A percentile compares a stretch with the other conserved stretches of the same genome.
Conservation (phyloP, 495 filamentous ascomycete species). For the Podospora anserina region DNA sequence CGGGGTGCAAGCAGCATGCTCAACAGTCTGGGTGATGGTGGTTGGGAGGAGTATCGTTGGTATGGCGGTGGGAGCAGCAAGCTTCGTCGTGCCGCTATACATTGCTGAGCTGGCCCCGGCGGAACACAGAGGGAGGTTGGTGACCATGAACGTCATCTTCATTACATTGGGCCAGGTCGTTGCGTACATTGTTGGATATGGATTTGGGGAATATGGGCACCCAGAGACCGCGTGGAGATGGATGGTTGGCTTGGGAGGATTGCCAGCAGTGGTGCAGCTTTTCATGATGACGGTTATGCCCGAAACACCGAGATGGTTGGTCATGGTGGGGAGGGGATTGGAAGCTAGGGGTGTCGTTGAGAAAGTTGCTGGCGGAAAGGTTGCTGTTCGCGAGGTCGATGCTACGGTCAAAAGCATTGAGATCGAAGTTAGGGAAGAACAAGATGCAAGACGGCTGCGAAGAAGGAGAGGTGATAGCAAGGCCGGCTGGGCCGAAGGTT, state of each 20-base stretch:
- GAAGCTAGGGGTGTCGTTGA: constrained; percentile 61
- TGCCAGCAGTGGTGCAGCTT: constrained; percentile 71
- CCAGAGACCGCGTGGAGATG: constrained; percentile 69
- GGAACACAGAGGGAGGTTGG: constrained; percentile 67
- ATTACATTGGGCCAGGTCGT: constrained; percentile 84
- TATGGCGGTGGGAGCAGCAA: constrained; percentile 76
- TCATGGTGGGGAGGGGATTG: constrained; percentile 58
- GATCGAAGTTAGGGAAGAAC: constrained; percentile 65
- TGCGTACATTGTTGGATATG: constrained; percentile 75
- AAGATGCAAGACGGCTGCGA: constrained; percentile 36
- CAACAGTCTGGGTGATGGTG: constrained; percentile 67
- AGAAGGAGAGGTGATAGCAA: constrained; percentile 21
- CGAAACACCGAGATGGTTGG: constrained; percentile 84
- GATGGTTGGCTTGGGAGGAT: constrained; percentile 82
- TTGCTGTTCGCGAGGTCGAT: constrained; percentile 48
- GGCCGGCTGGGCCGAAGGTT: constrained; percentile 13
- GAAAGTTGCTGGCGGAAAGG: constrained; percentile 59
- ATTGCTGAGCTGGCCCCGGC: constrained; percentile 83
- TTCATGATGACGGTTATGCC: constrained; percentile 65
- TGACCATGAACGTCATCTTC: constrained; percentile 74
- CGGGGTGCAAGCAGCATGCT: constrained; percentile 62
- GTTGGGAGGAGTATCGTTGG: constrained; percentile 77
- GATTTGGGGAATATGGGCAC: constrained; percentile 53
- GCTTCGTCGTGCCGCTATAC: constrained; percentile 78
- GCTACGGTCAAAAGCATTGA: constrained; percentile 62